A percentile compares a stretch with the other conserved stretches of the same genome.
phyloP scores from a whole-genome alignment of 2,329 filamentous ascomycete genomes.

The Tolypocladium nubicola region DNA sequence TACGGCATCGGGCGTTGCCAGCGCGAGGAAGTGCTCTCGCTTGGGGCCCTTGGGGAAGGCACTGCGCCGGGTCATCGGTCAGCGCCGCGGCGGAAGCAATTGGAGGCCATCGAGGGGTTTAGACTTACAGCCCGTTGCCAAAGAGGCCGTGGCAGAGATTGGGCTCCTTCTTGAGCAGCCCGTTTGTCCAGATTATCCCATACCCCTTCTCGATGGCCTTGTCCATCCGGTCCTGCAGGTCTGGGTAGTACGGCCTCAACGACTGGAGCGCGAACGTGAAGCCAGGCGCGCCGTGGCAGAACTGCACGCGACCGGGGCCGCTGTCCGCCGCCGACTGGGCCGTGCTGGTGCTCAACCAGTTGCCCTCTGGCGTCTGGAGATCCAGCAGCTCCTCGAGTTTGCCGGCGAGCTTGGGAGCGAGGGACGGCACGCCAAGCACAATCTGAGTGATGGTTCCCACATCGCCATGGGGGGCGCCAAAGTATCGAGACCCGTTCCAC shows the following conservation, averaged over 20 bases:
- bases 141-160: conserved; percentile 56
- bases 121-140: conserved; percentile 49
- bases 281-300: conserved; percentile 58
- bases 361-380: conserved; percentile 50
- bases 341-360: conserved; percentile 43
- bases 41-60: conserved; percentile 17
- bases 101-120: neutral
- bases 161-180: conserved; percentile 52
- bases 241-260: conserved; percentile 44
- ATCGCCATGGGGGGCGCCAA: conserved; percentile 57
- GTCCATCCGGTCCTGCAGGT: conserved; percentile 41
- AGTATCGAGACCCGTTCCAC: conserved; percentile 51
- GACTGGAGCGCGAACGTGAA: conserved; percentile 47
- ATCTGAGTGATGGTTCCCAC: conserved; percentile 64
- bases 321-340: conserved; percentile 28
- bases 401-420: conserved; percentile 41
- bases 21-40: conserved; percentile 45
- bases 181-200: conserved; percentile 43
- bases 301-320: conserved; percentile 34
- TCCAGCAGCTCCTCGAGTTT: conserved; percentile 45
- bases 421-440: conserved; percentile 43
- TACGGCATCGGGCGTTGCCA: conserved; percentile 45
- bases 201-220: conserved; percentile 38
- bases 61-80: conserved; percentile 14
- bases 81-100: conserved; percentile 1